Percentiles rank a stretch among this genome's conserved stretches.
Evolutionary conservation across 257 asterid species (phyloP).

Genomic region (Gentiana dahurica): DNA sequence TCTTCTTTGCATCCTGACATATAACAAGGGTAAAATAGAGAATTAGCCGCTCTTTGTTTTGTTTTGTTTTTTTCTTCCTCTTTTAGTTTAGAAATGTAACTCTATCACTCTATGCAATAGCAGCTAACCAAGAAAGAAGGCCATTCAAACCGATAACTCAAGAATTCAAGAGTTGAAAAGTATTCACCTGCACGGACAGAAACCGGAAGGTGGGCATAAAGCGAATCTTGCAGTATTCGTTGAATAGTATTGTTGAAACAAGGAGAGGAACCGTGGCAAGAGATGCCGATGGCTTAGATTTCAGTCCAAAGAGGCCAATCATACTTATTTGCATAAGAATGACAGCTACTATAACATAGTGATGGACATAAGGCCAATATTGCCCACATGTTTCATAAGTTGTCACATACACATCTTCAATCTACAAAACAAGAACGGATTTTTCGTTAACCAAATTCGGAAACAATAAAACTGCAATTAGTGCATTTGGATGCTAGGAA

Average conservation of each 20-base stretch:
- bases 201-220: slow-evolving; percentile 66
- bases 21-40: no score
- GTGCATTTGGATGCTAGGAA: not conserved
- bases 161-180: not conserved
- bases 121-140: not conserved
- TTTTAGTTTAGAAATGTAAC: not conserved
- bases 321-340: slow-evolving; percentile 73
- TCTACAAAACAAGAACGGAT: slow-evolving; percentile 30
- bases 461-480: not conserved
- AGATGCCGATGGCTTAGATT: slow-evolving; percentile 87
- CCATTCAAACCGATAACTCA: not conserved
- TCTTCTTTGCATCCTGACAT: slow-evolving; percentile 69
- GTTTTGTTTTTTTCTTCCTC: not conserved
- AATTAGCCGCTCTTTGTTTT: no score
- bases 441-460: not conserved
- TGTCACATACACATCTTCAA: slow-evolving; percentile 72
- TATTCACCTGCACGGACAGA: slow-evolving; percentile 61
- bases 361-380: slow-evolving; percentile 89
- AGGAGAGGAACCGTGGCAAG: slow-evolving; percentile 64
- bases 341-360: slow-evolving; percentile 61
- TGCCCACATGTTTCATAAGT: slow-evolving; percentile 85
- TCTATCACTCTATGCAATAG: no score
- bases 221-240: slow-evolving; percentile 82
- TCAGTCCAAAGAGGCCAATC: slow-evolving; percentile 92
- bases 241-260: slow-evolving; percentile 57